Evolutionary conservation across 2,329 filamentous ascomycete genomes (phyloP).

Genomic region (Ascochyta koolunga): DNA sequence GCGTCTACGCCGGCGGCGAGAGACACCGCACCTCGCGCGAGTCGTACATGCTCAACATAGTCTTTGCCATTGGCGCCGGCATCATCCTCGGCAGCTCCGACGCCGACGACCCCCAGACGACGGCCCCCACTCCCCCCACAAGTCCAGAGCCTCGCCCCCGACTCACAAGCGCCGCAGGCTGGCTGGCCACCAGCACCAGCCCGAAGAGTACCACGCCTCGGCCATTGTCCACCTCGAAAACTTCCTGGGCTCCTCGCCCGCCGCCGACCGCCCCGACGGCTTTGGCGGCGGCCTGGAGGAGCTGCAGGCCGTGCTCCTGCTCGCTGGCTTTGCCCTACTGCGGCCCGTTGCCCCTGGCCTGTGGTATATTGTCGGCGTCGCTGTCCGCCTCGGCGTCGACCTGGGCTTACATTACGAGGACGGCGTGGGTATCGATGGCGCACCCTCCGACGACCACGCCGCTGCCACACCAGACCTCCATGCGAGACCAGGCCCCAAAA

Average conservation of each 20-base stretch:
- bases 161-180: slow-evolving; percentile 48
- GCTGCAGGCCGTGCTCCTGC: slow-evolving; percentile 86
- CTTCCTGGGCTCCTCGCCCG: slow-evolving; percentile 72
- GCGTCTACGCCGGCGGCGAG: slow-evolving; percentile 73
- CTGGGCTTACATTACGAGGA: slow-evolving; percentile 93
- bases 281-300: slow-evolving; percentile 92
- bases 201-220: slow-evolving; percentile 95
- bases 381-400: slow-evolving; percentile 87
- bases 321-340: slow-evolving; percentile 89
- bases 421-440: slow-evolving; percentile 67
- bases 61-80: slow-evolving; percentile 93
- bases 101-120: slow-evolving; percentile 41
- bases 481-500: slow-evolving; percentile 20
- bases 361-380: slow-evolving; percentile 97
- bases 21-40: slow-evolving; percentile 75
- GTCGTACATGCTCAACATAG: slow-evolving; percentile 94
- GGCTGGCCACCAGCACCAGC: slow-evolving; percentile 69
- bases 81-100: slow-evolving; percentile 74
- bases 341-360: slow-evolving; percentile 90
- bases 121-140: slow-evolving; percentile 33
- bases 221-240: slow-evolving; percentile 90
- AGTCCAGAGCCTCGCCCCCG: slow-evolving; percentile 39
- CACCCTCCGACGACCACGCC: slow-evolving; percentile 40
- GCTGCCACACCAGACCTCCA: slow-evolving; percentile 5
- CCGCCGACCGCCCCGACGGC: slow-evolving; percentile 62